Evolutionary conservation across 306 rosid species (phyloP), one percentile per base, ranked within the genome.

Genomic region (Astragalus membranaceus): DNA sequence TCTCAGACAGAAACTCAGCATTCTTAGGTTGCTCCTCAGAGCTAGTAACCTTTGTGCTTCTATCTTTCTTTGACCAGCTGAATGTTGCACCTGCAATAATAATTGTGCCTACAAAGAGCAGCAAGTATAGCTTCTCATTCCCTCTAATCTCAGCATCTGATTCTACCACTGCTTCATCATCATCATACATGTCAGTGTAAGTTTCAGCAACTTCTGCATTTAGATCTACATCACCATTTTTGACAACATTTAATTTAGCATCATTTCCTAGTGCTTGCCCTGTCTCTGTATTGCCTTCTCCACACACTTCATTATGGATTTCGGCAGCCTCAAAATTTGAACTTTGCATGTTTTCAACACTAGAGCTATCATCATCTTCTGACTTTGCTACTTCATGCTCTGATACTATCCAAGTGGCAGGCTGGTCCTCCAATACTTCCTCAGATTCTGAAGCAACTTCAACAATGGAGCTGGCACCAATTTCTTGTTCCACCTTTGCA

Each of bases 41-140:
- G 49, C 14, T 48, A 10, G 56, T 23, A 63, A 73, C 36, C 6
- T 3, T 55, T 30, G 65, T 17, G 41, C 67, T 63, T 67, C 58
- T 67, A 30, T 58, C 75, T 49, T 71, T 82, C 50, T 79, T 83
- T 60, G 64, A 37, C 55, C 69, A 79, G 43, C 70, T 51, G 75
- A 77, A 60, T 53, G 43, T 58, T 36, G 84, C 48, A 39, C 74
- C 78, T 54, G 78, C 85, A 59, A 86, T 66, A 9, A 80, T 37
- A 68, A 72, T 14, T n/a, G 77, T n/a, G 63, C 81, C 80, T 68
- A 55, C 77, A 66, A 60, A 33, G 7, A 77, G 73, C 14, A 76
- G 53, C 63, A 76, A 39, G 67, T 78, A 72, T 50, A 73, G 47
- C 14, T 29, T 67, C 17, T 66, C 82, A 30, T 57, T 66, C 32